Evolutionary conservation across 768 basidiomycete genomes (phyloP), one percentile per base, ranked within the genome.

Genomic region (Pulveroboletus sp.): DNA sequence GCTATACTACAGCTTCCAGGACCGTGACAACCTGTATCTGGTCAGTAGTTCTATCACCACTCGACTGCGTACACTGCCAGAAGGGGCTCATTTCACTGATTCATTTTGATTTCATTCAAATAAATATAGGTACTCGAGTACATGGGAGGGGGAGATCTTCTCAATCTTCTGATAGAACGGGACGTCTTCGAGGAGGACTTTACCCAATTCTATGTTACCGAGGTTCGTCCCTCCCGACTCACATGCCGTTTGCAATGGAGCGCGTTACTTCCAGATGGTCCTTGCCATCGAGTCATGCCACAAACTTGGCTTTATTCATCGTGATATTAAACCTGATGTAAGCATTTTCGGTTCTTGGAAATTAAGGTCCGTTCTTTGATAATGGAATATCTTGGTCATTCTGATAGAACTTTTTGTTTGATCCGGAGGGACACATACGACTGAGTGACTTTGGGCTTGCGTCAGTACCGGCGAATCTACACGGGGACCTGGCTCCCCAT

Each of bases 371-470:
- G 24, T 49, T 63, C 33, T 57, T 46, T 59, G 54, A 57, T 64
- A 59, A 59, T 50, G 46, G 57, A 31, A 36, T 58, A 50, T 59
- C 54, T 52, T 57, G 51, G 57, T 49, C 55, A 42, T 66, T 51
- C 58, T 53, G 39, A 49, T 66, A 93, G 90, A 97, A 98, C 69
- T 98, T 97, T 74, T 76, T 98, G 46, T 94, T 98, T 73, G 88
- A 90, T 69, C 85, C 87, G 48, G 77, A 89, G 55, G 95, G 94
- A 10, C 94, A 98, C 71, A 87, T 99, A 69, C 86, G 84, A 69
- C 81, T 98, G 51, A 90, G 89, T 64, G 95, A 97, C 70, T 97
- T 98, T 67, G 95, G 95, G 35, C 75, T 98, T 58, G 94, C 94
- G 78, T 96, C 70, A 73, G 91, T 84, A 41, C 56, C 64, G 49